Evolutionary conservation across 1,139 yeast species (phyloP).

Genomic region (Sugiyamaella neomexicana): DNA sequence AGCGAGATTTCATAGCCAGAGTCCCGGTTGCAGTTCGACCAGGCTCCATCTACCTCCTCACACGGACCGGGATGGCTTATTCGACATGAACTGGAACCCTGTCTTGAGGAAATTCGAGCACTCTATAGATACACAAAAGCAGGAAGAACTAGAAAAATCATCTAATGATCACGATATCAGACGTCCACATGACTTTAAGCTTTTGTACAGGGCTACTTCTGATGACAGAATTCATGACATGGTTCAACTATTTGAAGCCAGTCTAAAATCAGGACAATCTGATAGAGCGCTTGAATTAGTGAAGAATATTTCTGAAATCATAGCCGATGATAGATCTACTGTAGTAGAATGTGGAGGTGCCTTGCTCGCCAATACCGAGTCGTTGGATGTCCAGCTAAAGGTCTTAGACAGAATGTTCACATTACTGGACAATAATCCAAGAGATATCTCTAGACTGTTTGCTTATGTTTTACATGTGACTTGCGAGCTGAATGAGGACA

Average conservation of each 20-base stretch:
- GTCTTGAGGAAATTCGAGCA: not conserved
- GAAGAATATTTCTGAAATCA: constrained; percentile 1
- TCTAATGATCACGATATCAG: not conserved
- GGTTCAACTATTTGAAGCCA: constrained; percentile 8
- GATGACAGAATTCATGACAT: not conserved
- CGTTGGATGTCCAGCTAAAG: not conserved
- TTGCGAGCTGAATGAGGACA: constrained; percentile 22
- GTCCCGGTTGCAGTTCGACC: not conserved
- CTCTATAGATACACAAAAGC: not conserved
- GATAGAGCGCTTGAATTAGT: constrained; percentile 9
- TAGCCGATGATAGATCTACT: not conserved
- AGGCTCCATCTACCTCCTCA: not conserved
- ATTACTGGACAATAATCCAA: not conserved
- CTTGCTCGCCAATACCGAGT: not conserved
- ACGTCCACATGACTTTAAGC: constrained; percentile 3
- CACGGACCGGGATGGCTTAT: not conserved
- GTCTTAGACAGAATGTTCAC: not conserved
- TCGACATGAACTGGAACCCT: constrained; percentile 1
- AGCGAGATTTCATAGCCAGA: not conserved
- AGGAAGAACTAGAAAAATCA: too few relatives aligned
- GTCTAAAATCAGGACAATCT: not conserved
- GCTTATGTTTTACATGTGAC: constrained; percentile 28
- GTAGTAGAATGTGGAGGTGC: constrained; percentile 7
- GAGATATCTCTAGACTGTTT: constrained; percentile 12
- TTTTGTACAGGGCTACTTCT: not conserved